Base-by-base conservation (phyloP, 139 green algal species). In the Tetratostichococcus sp. region DNA sequence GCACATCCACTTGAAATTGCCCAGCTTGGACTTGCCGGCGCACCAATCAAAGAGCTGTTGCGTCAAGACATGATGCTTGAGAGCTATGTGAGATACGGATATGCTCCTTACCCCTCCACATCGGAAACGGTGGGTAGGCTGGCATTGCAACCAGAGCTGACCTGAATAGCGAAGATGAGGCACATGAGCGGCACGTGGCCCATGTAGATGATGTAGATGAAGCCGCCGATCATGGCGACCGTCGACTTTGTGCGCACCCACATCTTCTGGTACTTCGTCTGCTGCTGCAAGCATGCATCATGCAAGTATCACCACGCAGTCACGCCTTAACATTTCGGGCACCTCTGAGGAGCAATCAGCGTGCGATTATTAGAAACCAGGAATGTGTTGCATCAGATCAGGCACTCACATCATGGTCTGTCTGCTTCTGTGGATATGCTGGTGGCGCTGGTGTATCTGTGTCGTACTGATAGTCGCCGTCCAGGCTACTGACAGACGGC, bases 141-240 rank as follows among this genome's bases (percentile, higher is more conserved):
- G 11, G 25, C 23, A 14, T 58, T 8, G 39, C 8, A 50, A 50
- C n/a, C n/a, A n/a, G n/a, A n/a, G n/a, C n/a, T n/a, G n/a, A 87
- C 88, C 88, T 97, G 93, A 16, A 97, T 86, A 5, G 75, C 80
- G 3, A 97, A 79, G 35, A 97, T 83, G 76, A 97, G 87, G 50
- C 89, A 79, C 80, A 93, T 92, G 16, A 95, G 77, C 5, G 90
- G 89, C 3, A 97, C 92, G 79, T 97, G 93, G 2, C 93, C 93
- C 33, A 83, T 35, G 65, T 82, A 95, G 28, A 97, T 86, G 42
- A 95, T 80, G 21, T 67, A 69, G 0, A 93, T 43, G 57, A 95
- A 97, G 6, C 70, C 76, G 14, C 33, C 87, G 39, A 97, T 93
- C 50, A 98, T 84, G 0, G 87, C 73, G 0, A 97, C 65, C 1